Percentiles rank a stretch among this genome's conserved stretches.
Conservation (phyloP, 2,329 filamentous ascomycete genomes). For the Lachnellula occidentalis region DNA sequence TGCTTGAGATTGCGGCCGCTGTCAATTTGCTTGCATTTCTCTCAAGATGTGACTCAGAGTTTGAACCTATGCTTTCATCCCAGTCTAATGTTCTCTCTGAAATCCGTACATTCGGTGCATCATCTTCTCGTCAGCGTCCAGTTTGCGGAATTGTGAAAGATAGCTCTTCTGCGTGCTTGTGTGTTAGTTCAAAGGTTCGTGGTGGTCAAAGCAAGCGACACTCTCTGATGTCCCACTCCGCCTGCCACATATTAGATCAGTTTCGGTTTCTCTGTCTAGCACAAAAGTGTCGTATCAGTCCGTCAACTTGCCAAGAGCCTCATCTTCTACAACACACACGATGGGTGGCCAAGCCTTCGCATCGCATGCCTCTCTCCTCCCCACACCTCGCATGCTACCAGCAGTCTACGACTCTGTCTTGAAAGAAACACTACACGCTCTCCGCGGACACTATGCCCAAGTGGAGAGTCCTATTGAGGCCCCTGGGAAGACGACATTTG, state of each 20-base stretch:
- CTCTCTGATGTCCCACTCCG: no score
- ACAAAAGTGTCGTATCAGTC: not conserved
- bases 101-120: not conserved
- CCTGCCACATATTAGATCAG: not conserved
- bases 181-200: no score
- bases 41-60: not conserved
- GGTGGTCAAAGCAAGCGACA: no score
- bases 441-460: slow-evolving; percentile 46
- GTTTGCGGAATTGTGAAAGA: no score
- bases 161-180: no score
- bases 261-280: not conserved
- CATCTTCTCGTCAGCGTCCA: no score
- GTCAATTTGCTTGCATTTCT: not conserved
- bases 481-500: slow-evolving; percentile 61
- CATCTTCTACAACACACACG: not conserved
- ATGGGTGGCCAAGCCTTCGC: slow-evolving; percentile 66
- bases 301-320: not conserved
- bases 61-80: not conserved
- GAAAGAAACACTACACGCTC: slow-evolving; percentile 38
- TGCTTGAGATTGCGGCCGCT: not conserved
- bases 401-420: slow-evolving; percentile 51
- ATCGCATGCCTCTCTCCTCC: slow-evolving; percentile 39
- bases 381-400: slow-evolving; percentile 60
- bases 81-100: not conserved
- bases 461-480: slow-evolving; percentile 61